A percentile compares a stretch with the other conserved stretches of the same genome.
Evolutionary conservation across 2,329 filamentous ascomycete species (phyloP).

Genomic region (Hymenoscyphus fraxineus): DNA sequence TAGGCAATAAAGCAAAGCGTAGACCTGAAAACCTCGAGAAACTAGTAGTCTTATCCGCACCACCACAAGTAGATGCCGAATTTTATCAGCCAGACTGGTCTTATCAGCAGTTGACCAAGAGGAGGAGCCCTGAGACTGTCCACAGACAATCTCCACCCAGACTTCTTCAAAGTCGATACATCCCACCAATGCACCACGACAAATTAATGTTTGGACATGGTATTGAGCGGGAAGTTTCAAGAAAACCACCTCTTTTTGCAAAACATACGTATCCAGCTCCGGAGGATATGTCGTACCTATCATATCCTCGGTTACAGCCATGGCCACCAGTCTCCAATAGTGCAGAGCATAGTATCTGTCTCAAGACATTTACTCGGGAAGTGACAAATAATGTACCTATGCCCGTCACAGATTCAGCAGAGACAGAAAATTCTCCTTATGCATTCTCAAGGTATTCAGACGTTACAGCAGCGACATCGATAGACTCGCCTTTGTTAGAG

Average conservation of each 20-base stretch:
- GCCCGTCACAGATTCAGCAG: too few species aligned
- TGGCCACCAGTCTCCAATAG: constrained; percentile 51
- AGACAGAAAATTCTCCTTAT: too few species aligned
- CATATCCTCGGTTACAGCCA: constrained; percentile 53
- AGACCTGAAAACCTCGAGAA: constrained; percentile 81
- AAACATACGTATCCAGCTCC: constrained; percentile 66
- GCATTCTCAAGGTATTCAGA: too few species aligned
- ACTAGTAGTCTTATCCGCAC: constrained; percentile 57
- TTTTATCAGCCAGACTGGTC: constrained; percentile 37
- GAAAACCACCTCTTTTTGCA: constrained; percentile 65
- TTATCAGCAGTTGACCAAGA: too few species aligned
- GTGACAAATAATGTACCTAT: too few species aligned
- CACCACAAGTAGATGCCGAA: constrained; percentile 50
- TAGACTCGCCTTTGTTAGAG: too few species aligned
- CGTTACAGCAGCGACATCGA: too few species aligned
- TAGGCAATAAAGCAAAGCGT: constrained; percentile 91
- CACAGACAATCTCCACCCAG: too few species aligned
- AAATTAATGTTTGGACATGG: constrained; percentile 68
- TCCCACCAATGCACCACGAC: constrained; percentile 54
- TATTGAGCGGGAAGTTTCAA: constrained; percentile 64
- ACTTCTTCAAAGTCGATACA: constrained; percentile 52
- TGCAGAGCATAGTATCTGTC: too few species aligned
- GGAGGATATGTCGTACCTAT: constrained; percentile 59
- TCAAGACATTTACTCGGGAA: too few species aligned
- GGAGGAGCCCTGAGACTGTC: constrained; percentile 30